phyloP scores from a whole-genome alignment of 2,329 filamentous ascomycete genomes.

The Hypomyces perniciosus region DNA sequence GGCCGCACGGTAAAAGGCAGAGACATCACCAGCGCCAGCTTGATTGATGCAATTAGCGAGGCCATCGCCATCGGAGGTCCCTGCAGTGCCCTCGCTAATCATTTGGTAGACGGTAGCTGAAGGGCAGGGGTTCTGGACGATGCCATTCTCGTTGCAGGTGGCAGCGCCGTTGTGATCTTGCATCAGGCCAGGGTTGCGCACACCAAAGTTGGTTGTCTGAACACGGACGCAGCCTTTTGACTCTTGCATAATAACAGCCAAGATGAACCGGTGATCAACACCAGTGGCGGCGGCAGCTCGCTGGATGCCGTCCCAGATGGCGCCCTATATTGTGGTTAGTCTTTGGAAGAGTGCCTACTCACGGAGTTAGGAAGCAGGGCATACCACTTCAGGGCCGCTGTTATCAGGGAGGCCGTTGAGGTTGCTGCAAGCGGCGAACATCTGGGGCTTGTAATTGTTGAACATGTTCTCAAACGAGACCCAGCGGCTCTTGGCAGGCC shows the following conservation, averaged over 20 bases:
- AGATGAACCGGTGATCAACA: constrained; percentile 36
- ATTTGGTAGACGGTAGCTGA: constrained; percentile 23
- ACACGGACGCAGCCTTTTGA: constrained; percentile 39
- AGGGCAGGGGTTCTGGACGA: constrained; percentile 23
- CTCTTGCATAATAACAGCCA: constrained; percentile 40
- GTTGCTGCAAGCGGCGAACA: constrained; percentile 13
- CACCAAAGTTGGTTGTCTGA: constrained; percentile 34
- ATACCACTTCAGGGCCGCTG: constrained; percentile 6
- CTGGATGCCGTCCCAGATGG: constrained; percentile 24
- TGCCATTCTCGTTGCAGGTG: constrained; percentile 27
- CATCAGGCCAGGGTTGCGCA: constrained; percentile 38
- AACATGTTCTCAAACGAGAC: constrained; percentile 16
- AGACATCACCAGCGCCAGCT: constrained; percentile 3
- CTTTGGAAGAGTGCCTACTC: constrained; percentile 16
- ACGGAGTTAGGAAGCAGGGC: not conserved
- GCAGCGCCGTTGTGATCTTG: constrained; percentile 31
- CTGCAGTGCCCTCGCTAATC: constrained; percentile 36
- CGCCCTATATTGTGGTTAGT: constrained; percentile 5
- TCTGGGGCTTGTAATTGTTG: constrained; percentile 18
- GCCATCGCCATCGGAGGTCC: constrained; percentile 36
- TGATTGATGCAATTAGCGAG: constrained; percentile 20
- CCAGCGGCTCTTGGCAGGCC: constrained; percentile 9
- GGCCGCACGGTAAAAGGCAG: constrained; percentile 16
- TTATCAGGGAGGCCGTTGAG: constrained; percentile 10
- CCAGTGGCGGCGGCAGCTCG: constrained; percentile 21